Evolutionary conservation across 1,284 basidiomycete genomes (phyloP).

Genomic region (Ustilago tritici): DNA sequence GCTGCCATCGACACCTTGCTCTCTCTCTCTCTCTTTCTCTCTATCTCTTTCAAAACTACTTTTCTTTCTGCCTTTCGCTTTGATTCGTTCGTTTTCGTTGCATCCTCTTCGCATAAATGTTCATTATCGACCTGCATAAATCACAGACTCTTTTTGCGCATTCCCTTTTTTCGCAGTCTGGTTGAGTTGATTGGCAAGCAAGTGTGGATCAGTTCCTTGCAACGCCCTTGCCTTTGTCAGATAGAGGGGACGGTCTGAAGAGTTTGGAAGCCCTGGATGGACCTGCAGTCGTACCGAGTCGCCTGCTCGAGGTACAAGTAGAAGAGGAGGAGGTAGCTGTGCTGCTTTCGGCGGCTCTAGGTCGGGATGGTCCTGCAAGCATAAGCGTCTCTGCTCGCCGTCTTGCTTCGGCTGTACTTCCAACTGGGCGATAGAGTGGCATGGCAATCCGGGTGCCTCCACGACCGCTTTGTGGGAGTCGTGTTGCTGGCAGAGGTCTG

Average conservation of each 20-base stretch:
- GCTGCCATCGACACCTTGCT: not conserved
- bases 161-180: not conserved
- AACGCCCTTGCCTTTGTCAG: not conserved
- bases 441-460: slow-evolving; percentile 28
- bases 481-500: slow-evolving; percentile 30
- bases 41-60: not conserved
- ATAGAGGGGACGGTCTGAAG: slow-evolving; percentile 22
- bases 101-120: slow-evolving; percentile 34
- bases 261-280: slow-evolving; percentile 12
- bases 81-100: slow-evolving; percentile 19
- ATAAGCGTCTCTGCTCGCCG: slow-evolving; percentile 24
- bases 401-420: slow-evolving; percentile 35
- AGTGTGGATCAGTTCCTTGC: not conserved
- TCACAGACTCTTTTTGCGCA: slow-evolving; percentile 10
- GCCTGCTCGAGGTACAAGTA: not conserved
- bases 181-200: not conserved
- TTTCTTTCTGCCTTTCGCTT: slow-evolving; percentile 1
- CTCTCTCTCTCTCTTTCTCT: not conserved
- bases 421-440: slow-evolving; percentile 34
- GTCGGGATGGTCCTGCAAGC: not conserved
- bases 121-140: slow-evolving; percentile 29
- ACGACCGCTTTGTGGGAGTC: slow-evolving; percentile 14
- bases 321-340: not conserved
- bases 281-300: not conserved
- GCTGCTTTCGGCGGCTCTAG: not conserved